Base-by-base conservation (phyloP, 2,329 filamentous ascomycete genomes). In the Diplocarpon rosae region DNA sequence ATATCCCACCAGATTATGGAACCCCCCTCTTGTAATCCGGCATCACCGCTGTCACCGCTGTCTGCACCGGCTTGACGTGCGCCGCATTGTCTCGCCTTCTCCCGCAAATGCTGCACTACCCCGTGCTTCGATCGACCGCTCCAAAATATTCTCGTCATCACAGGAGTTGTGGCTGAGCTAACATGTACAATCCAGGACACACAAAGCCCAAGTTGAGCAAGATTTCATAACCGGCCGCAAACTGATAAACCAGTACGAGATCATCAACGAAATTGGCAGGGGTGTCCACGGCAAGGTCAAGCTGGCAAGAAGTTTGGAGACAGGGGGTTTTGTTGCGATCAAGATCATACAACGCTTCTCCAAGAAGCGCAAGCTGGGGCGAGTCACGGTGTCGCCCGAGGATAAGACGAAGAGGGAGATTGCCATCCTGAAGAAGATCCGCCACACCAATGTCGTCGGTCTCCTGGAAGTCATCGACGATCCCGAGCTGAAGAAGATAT, bases 241-340 rank as follows among this genome's bases (percentile, higher is more conserved):
- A 67, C 74, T 89, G 42, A 94, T 98, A 70, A 98, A 98, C 60
- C 85, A 95, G 61, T 98, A 98, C 67, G 87, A 95, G 65, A 86
- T 98, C 56, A 83, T 96, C 53, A 85, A 94, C 63, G 92, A 98
- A 66, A 85, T 98, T 43, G 92, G 92, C 44, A 83, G 92, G 48
- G 92, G 92, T 40, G 86, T 95, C 58, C 92, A 98, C 62, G 92
- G 92, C 59, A 98, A 96, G 68, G 92, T 98, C 60, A 98, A 98
- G 67, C 73, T 95, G 38, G 92, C 89, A 38, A 78, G 87, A 43
- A 88, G 93, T 61, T 70, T 87, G 37, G 70, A 80, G 45, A 88
- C 77, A 1, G 75, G 75, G 49, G 80, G 85, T 42, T 82, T 83
- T 60, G 90, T 98, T 3, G 92, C 92, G 45, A 95, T 98, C 73